Conservation (phyloP, 2,329 filamentous ascomycete genomes). For the Penicillium italicum region DNA sequence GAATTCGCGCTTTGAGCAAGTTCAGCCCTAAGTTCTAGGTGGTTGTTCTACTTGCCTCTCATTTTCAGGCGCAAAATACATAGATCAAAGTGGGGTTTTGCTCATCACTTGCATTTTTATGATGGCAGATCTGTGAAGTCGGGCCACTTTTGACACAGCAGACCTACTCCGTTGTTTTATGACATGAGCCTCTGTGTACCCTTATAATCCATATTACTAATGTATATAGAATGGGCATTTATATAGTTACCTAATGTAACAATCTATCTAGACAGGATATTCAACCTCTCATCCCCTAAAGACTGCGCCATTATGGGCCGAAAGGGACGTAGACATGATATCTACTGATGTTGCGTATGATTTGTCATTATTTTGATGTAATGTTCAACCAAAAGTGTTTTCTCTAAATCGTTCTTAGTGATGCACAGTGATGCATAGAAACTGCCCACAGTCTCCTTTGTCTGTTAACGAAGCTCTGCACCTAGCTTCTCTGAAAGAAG, state of each 20-base stretch:
- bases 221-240: not conserved
- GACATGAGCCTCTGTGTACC: no score
- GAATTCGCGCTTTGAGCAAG: slow-evolving; percentile 36
- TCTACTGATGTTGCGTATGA: not conserved
- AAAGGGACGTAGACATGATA: not conserved
- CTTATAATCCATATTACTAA: not conserved
- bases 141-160: not conserved
- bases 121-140: not conserved
- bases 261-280: not conserved
- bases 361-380: not conserved
- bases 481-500: not conserved
- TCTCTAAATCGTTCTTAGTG: no score
- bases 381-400: not conserved
- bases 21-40: slow-evolving; percentile 25
- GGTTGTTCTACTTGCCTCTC: not conserved
- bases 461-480: not conserved
- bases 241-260: not conserved
- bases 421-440: not conserved
- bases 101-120: not conserved
- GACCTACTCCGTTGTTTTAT: not conserved
- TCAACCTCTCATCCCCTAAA: not conserved
- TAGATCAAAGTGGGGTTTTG: not conserved
- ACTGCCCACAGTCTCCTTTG: not conserved
- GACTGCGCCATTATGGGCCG: not conserved
- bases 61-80: not conserved